These are phyloP conservation scores for Nepenthes alata DNA, from an alignment of 179 eudicot genomes.

Conservation along the genomic window DNA sequence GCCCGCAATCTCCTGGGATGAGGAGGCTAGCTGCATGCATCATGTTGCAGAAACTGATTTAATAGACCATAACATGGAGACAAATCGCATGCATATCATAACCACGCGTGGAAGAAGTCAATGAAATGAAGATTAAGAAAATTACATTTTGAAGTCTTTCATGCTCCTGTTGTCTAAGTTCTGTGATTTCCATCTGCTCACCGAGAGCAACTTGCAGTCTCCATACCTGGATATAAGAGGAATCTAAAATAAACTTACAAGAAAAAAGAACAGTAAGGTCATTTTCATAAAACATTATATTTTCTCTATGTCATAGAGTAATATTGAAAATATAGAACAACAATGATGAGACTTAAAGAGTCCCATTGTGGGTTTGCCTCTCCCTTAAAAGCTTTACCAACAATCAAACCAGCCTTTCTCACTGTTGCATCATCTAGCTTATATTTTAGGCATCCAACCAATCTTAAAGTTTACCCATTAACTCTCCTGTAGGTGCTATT, in stretches of 20 bases:
- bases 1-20: background rate
- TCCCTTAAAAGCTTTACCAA: too few relatives aligned
- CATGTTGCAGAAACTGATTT: background rate
- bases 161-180: constrained; percentile 72
- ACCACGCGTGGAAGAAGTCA: background rate
- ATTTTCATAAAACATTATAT: background rate
- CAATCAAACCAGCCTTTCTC: too few relatives aligned
- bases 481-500: too few relatives aligned
- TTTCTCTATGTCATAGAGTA: too few relatives aligned
- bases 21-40: background rate
- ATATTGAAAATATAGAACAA: background rate
- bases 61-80: background rate
- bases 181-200: constrained; percentile 84
- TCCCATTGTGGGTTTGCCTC: background rate
- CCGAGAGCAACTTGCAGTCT: constrained; percentile 95
- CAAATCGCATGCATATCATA: constrained; percentile 1
- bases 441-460: too few relatives aligned
- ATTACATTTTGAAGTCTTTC: constrained; percentile 85
- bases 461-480: too few relatives aligned
- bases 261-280: background rate
- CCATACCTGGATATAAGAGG: constrained; percentile 50
- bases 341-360: background rate
- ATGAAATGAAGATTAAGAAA: constrained; percentile 5
- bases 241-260: background rate
- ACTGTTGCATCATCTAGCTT: too few relatives aligned